These are phyloP conservation scores for Pyrenophora graminea DNA, from an alignment of 2,329 filamentous ascomycete species.

Conservation along the genomic window DNA sequence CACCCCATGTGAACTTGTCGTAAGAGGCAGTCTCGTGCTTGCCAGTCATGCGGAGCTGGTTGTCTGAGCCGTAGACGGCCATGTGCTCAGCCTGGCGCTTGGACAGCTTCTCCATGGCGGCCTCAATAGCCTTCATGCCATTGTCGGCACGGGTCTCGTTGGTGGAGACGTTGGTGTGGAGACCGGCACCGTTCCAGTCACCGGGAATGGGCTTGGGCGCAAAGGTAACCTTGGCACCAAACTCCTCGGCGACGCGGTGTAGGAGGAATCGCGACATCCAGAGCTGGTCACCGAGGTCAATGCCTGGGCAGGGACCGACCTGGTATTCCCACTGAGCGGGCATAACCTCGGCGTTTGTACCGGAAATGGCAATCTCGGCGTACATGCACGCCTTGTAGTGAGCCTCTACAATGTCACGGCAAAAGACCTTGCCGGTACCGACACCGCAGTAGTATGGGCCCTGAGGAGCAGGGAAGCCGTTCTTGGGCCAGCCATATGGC, in stretches of 20 bases:
- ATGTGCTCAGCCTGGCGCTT: slow-evolving; percentile 64
- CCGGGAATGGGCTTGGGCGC: slow-evolving; percentile 94
- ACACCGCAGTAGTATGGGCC: slow-evolving; percentile 99
- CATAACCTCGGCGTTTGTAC: slow-evolving; percentile 99
- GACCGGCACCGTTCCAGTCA: slow-evolving; percentile 95
- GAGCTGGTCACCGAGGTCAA: slow-evolving; percentile 90
- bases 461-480: slow-evolving; percentile 88
- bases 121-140: slow-evolving; percentile 93
- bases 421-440: slow-evolving; percentile 93
- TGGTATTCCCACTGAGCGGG: slow-evolving; percentile 98
- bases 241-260: slow-evolving; percentile 91
- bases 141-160: slow-evolving; percentile 86
- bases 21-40: slow-evolving; percentile 92
- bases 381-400: slow-evolving; percentile 92
- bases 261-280: slow-evolving; percentile 92
- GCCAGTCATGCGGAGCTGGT: slow-evolving; percentile 91
- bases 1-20: slow-evolving; percentile 90
- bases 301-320: slow-evolving; percentile 86
- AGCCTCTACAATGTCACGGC: slow-evolving; percentile 95
- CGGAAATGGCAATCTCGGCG: slow-evolving; percentile 89
- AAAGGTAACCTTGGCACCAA: slow-evolving; percentile 93
- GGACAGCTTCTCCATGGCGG: slow-evolving; percentile 64
- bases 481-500: slow-evolving; percentile 89
- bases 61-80: slow-evolving; percentile 92
- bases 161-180: slow-evolving; percentile 93